Conservation (phyloP, 2,329 filamentous ascomycete species). For the Penicillium sp. region DNA sequence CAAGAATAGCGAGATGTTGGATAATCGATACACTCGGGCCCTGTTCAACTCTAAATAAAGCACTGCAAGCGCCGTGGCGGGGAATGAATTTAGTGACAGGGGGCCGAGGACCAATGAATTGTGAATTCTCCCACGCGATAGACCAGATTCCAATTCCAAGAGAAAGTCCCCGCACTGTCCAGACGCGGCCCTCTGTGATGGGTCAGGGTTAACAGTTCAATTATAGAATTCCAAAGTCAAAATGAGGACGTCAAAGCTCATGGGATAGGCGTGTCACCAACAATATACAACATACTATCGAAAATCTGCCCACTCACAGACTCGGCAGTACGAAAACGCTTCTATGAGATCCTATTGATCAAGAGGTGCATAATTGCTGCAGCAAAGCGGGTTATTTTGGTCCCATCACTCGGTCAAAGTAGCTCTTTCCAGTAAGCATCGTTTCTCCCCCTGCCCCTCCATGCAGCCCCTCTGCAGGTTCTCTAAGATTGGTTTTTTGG, state of each 20-base stretch:
- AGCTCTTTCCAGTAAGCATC: conserved; percentile 8
- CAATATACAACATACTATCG: neutral
- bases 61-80: conserved; percentile 25
- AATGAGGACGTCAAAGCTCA: neutral
- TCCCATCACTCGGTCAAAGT: conserved; percentile 13
- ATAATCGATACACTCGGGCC: neutral
- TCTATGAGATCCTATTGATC: conserved; percentile 18
- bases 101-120: neutral
- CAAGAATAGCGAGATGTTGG: neutral
- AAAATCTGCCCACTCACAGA: conserved; percentile 10
- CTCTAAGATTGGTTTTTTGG: conserved; percentile 1
- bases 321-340: conserved; percentile 7
- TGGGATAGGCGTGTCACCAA: neutral
- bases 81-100: conserved; percentile 6
- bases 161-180: neutral
- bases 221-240: neutral
- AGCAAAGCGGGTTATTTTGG: conserved; percentile 27
- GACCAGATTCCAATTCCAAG: conserved; percentile 5
- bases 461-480: conserved; percentile 23
- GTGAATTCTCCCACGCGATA: conserved; percentile 2
- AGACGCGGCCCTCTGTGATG: neutral
- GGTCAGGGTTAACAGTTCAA: neutral
- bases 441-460: conserved; percentile 13
- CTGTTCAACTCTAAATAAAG: conserved; percentile 18
- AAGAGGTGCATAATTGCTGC: conserved; percentile 24